phyloP scores from a whole-genome alignment of 305 asterid genomes.

The Fraxinus paxiana region DNA sequence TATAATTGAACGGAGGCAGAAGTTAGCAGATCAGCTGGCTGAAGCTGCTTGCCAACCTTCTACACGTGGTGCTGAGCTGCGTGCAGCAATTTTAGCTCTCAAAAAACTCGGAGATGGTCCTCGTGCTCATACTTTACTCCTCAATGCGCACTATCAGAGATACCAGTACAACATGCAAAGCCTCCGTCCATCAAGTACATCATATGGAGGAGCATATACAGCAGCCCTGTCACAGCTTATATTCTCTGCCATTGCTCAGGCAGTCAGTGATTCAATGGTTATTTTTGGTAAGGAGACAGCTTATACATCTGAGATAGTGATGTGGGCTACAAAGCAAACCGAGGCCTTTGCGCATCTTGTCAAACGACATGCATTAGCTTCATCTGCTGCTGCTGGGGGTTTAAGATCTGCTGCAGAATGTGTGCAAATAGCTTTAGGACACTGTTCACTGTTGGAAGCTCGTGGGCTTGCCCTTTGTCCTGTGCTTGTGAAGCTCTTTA shows the following conservation, averaged over 20 bases:
- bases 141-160: constrained; percentile 86
- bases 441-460: constrained; percentile 85
- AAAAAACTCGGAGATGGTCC: constrained; percentile 94
- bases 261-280: constrained; percentile 74
- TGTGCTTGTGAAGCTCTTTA: constrained; percentile 79
- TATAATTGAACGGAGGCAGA: constrained; percentile 74
- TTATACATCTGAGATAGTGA: constrained; percentile 89
- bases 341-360: constrained; percentile 84
- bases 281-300: constrained; percentile 88
- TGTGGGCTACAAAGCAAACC: constrained; percentile 97
- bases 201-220: constrained; percentile 96
- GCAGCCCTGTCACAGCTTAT: constrained; percentile 94
- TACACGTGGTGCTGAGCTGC: constrained; percentile 92
- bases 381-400: constrained; percentile 99
- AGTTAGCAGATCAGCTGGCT: constrained; percentile 89
- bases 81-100: constrained; percentile 85
- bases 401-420: constrained; percentile 99
- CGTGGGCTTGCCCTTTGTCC: constrained; percentile 97
- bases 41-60: constrained; percentile 96
- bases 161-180: constrained; percentile 89
- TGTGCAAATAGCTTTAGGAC: constrained; percentile 96
- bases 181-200: constrained; percentile 90
- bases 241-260: constrained; percentile 94
- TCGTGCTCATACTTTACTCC: constrained; percentile 90
- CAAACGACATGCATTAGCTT: constrained; percentile 89